These are phyloP conservation scores for Mycena sanguinolenta DNA, from an alignment of 768 basidiomycete species.

Conservation along the genomic window DNA sequence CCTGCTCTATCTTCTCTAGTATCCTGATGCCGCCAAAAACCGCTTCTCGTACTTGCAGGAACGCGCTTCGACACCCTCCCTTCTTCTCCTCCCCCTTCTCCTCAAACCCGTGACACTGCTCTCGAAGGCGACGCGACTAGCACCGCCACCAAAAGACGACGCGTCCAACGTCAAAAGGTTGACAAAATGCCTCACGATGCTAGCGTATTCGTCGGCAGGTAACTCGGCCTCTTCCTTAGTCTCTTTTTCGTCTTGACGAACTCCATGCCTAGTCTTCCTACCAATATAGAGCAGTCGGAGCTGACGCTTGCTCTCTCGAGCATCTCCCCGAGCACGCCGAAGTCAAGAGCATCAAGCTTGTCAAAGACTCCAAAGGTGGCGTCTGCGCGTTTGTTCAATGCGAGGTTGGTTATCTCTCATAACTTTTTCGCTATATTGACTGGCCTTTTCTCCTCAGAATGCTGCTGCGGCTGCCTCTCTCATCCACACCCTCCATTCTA, in stretches of 20 bases:
- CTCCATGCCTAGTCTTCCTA: conserved; percentile 69
- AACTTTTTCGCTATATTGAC: conserved; percentile 28
- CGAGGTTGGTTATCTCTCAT: conserved; percentile 62
- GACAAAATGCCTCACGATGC: conserved; percentile 78
- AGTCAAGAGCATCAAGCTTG: conserved; percentile 77
- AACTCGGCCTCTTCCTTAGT: conserved; percentile 27
- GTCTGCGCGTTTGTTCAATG: conserved; percentile 91
- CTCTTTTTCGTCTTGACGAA: conserved; percentile 21
- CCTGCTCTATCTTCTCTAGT: conserved; percentile 41
- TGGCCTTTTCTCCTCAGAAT: conserved; percentile 56
- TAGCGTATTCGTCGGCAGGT: conserved; percentile 91
- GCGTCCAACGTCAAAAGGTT: conserved; percentile 47
- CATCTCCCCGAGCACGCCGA: conserved; percentile 77
- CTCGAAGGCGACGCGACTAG: conserved; percentile 35
- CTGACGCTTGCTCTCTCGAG: conserved; percentile 70
- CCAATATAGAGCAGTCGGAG: conserved; percentile 74
- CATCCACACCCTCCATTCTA: conserved; percentile 70
- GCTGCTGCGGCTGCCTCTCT: conserved; percentile 68
- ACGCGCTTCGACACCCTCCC: conserved; percentile 79
- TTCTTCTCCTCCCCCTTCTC: conserved; percentile 59
- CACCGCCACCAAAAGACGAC: conserved; percentile 41
- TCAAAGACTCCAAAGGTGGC: conserved; percentile 82
- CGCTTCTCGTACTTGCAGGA: conserved; percentile 70
- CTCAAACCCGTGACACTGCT: conserved; percentile 37
- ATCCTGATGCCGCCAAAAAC: conserved; percentile 60